Evolutionary conservation across 2,329 filamentous ascomycete genomes (phyloP), one percentile per base, ranked within the genome.

Genomic region (Fusarium sacchari): DNA sequence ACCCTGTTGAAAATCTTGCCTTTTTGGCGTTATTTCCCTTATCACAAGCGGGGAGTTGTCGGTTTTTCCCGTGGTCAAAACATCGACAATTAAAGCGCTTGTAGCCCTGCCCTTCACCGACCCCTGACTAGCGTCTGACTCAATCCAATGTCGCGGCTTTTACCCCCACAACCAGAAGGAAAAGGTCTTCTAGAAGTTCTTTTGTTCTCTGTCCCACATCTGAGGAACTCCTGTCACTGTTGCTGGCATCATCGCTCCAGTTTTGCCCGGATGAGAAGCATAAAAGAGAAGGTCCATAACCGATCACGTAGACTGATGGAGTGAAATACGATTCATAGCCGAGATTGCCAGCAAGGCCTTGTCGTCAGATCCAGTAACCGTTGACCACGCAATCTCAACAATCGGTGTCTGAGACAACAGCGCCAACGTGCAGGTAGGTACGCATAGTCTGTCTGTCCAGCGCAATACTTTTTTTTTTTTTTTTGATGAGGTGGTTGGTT

Each of bases 111-210:
- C 57, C 53, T 47, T 46, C 42, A 24, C 37, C 28, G 37, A 26
- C 58, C 67, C 71, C 67, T 74, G 49, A 44, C 58, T 73, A 73
- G 71, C 62, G 71, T 73, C 71, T 68, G 67, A 68, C 61, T 64
- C 62, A 60, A 63, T 50, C 34, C 61, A 62, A 57, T 60, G 47
- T 61, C 61, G 44, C 42, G 49, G 50, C 46, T 62, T 50, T 39
- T 44, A n/a, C 34, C 67, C 57, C 69, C 66, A 67, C 57, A 67
- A 71, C 20, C 40, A 70, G 57, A 61, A 58, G 47, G 28, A 56
- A 67, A 55, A 57, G 50, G 55, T 74, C 49, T 74, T 73, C 71
- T 74, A 65, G 71, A 74, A 71, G 52, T 61, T 62, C 62, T 52
- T 62, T 71, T 69, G 64, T 53, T 42, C 64, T 49, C n/a, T 67